These are phyloP conservation scores for Cicer bijugum DNA, from an alignment of 306 rosid genomes.

Conservation along the genomic window DNA sequence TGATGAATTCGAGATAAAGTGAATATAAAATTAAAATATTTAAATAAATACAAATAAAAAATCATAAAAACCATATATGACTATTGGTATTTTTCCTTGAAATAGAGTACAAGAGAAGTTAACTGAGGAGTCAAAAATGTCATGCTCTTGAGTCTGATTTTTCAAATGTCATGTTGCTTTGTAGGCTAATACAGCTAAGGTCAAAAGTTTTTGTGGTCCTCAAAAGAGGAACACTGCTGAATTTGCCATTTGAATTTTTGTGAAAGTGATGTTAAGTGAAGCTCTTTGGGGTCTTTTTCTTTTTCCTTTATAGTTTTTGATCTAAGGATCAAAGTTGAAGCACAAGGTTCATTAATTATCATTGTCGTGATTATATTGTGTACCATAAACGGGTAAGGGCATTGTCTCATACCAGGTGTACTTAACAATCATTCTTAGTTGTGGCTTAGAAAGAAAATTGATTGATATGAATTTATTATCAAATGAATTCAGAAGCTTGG, in stretches of 20 bases:
- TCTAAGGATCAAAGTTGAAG: constrained; percentile 37
- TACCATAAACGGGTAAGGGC: constrained; percentile 42
- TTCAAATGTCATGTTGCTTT: constrained; percentile 44
- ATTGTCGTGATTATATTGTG: constrained; percentile 39
- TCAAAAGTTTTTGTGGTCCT: constrained; percentile 60
- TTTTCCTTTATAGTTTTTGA: constrained; percentile 26
- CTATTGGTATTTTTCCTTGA: constrained; percentile 33
- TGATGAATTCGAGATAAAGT: too few relatives aligned
- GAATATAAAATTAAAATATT: background rate
- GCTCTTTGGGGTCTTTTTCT: constrained; percentile 42
- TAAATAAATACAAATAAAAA: background rate
- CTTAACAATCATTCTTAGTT: constrained; percentile 38
- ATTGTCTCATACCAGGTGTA: constrained; percentile 45
- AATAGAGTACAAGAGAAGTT: constrained; percentile 36
- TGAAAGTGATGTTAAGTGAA: constrained; percentile 50
- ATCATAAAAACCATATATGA: constrained; percentile 20
- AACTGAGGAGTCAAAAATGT: constrained; percentile 49
- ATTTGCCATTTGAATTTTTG: constrained; percentile 52
- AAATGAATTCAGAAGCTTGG: constrained; percentile 33
- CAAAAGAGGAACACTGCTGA: constrained; percentile 49
- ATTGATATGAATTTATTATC: constrained; percentile 14
- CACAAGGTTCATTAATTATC: constrained; percentile 48
- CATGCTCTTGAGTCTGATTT: constrained; percentile 43
- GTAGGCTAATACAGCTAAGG: constrained; percentile 52
- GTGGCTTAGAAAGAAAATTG: constrained; percentile 37